These are phyloP conservation scores for Phialemoniopsis sp. DNA, from an alignment of 2,329 filamentous ascomycete species.

Conservation along the genomic window DNA sequence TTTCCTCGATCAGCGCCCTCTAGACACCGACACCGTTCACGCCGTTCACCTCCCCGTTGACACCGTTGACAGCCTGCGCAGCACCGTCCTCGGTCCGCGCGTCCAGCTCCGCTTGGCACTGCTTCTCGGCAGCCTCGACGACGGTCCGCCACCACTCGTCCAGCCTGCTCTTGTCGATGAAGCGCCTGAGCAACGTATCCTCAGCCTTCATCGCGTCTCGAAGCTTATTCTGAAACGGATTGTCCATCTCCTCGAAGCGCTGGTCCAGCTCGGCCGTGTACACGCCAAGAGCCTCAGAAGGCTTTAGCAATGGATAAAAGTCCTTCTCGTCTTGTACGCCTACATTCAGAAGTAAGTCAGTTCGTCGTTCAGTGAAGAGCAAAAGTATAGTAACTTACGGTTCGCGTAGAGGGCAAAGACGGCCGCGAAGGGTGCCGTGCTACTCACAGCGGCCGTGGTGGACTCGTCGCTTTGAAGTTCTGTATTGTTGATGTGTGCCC, in stretches of 20 bases:
- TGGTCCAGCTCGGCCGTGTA: constrained; percentile 55
- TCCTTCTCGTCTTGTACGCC: constrained; percentile 32
- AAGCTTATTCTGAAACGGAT: constrained; percentile 62
- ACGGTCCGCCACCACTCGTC: constrained; percentile 55
- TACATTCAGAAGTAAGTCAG: too few species aligned
- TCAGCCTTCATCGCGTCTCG: constrained; percentile 70
- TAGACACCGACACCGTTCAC: too few species aligned
- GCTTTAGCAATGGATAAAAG: constrained; percentile 40
- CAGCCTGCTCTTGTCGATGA: constrained; percentile 65
- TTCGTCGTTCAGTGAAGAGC: too few species aligned
- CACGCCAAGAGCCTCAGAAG: constrained; percentile 53
- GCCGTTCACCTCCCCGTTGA: constrained; percentile 1
- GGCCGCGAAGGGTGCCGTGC: constrained; percentile 67
- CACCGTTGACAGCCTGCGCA: neutral
- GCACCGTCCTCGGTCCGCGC: constrained; percentile 8
- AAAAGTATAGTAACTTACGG: constrained; percentile 43
- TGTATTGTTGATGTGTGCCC: constrained; percentile 75
- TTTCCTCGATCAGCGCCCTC: too few species aligned
- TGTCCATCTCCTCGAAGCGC: constrained; percentile 55
- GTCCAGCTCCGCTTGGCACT: constrained; percentile 15
- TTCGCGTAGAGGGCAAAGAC: constrained; percentile 59
- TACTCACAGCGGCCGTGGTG: constrained; percentile 55
- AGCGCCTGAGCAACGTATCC: constrained; percentile 59
- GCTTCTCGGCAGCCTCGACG: constrained; percentile 18
- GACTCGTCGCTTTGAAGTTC: constrained; percentile 68